Evolutionary conservation across 495 filamentous ascomycete genomes (phyloP).

Genomic region (Neurospora pannonica): DNA sequence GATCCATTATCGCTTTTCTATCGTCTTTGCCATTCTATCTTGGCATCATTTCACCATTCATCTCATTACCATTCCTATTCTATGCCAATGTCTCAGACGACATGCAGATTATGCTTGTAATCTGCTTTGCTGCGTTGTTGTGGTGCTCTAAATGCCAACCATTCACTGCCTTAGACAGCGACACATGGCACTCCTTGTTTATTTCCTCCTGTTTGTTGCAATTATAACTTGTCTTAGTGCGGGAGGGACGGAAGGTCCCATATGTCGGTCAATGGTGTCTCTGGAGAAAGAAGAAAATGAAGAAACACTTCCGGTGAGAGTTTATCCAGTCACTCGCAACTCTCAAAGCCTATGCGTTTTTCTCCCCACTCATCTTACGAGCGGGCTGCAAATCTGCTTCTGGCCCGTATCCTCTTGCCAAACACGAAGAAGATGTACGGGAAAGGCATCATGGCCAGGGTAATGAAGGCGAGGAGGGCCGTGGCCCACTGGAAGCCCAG

Average conservation of each 20-base stretch:
- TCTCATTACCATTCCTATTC: background rate
- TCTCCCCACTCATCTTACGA: conserved; percentile 4
- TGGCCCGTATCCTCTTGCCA: conserved; percentile 45
- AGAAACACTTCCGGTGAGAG: background rate
- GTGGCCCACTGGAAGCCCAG: conserved; percentile 68
- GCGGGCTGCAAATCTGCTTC: conserved; percentile 35
- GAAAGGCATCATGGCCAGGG: conserved; percentile 58
- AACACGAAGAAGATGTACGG: conserved; percentile 62
- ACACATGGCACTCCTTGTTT: background rate
- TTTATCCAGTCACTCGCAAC: background rate
- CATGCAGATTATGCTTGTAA: background rate
- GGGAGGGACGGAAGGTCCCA: background rate
- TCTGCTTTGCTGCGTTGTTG: background rate
- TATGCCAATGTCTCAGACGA: background rate
- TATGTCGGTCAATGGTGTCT: background rate
- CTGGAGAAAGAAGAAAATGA: background rate
- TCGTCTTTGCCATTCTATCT: background rate
- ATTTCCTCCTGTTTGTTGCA: background rate
- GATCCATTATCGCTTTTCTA: background rate
- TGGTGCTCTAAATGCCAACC: background rate
- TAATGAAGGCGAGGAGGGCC: conserved; percentile 58
- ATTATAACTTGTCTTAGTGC: background rate
- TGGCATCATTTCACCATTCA: background rate
- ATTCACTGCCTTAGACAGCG: background rate
- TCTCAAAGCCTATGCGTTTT: background rate